phyloP scores from a whole-genome alignment of 768 basidiomycete genomes.

The Boletus bicolor region DNA sequence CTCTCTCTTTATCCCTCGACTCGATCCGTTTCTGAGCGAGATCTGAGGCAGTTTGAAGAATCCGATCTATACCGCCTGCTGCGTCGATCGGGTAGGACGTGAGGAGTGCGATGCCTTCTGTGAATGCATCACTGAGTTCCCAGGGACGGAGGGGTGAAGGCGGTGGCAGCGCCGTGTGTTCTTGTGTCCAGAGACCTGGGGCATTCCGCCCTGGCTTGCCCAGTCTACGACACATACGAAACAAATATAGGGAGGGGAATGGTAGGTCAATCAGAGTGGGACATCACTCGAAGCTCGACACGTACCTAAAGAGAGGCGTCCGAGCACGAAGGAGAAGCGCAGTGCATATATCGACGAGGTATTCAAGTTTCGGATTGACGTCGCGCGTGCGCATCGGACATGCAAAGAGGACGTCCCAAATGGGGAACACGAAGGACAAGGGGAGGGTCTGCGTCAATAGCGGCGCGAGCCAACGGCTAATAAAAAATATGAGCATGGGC shows the following conservation, averaged over 20 bases:
- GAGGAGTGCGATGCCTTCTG: slow-evolving; percentile 62
- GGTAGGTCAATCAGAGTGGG: not conserved
- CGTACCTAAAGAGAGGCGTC: slow-evolving; percentile 53
- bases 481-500: not conserved
- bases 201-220: slow-evolving; percentile 44
- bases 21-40: slow-evolving; percentile 50
- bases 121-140: slow-evolving; percentile 61
- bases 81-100: slow-evolving; percentile 61
- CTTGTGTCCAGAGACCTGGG: slow-evolving; percentile 55
- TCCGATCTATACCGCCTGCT: slow-evolving; percentile 66
- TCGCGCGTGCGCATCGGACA: slow-evolving; percentile 50
- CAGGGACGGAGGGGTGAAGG: slow-evolving; percentile 45
- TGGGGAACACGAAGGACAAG: slow-evolving; percentile 49
- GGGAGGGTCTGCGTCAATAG: slow-evolving; percentile 74
- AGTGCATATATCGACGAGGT: slow-evolving; percentile 66
- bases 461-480: slow-evolving; percentile 73
- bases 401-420: slow-evolving; percentile 75
- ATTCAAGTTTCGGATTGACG: slow-evolving; percentile 60
- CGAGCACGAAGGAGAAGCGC: slow-evolving; percentile 64
- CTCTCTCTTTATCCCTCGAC: slow-evolving; percentile 28
- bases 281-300: not conserved
- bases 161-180: slow-evolving; percentile 34
- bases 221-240: slow-evolving; percentile 38
- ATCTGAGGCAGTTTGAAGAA: slow-evolving; percentile 66
- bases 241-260: not conserved